Percentiles rank a stretch among this genome's conserved stretches.
Evolutionary conservation across 495 filamentous ascomycete species (phyloP).

Genomic region (Xylaria venustula): DNA sequence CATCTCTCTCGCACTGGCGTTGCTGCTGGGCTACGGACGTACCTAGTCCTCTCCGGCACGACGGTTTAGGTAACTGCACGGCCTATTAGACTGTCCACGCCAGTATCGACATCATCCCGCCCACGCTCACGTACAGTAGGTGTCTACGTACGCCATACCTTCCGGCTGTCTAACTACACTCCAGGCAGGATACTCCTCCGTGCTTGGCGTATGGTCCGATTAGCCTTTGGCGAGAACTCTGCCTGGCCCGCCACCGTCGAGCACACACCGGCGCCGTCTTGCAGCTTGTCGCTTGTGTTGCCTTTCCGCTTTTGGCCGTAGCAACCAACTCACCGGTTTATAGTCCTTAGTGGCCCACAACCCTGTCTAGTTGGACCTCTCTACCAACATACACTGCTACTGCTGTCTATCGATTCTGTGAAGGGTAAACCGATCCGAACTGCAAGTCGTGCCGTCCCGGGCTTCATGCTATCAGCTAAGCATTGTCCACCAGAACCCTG

Average conservation of each 20-base stretch:
- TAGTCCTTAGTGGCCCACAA: slow-evolving; percentile 15
- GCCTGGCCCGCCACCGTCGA: slow-evolving; percentile 7
- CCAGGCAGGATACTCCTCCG: slow-evolving; percentile 4
- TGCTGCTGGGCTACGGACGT: not conserved
- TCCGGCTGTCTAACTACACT: slow-evolving; percentile 5
- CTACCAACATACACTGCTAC: slow-evolving; percentile 11
- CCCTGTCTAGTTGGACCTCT: slow-evolving; percentile 8
- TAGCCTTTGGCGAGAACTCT: not conserved
- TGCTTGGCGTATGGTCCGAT: not conserved
- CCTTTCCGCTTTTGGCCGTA: slow-evolving; percentile 15
- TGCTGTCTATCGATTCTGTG: slow-evolving; percentile 12
- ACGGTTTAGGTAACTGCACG: not conserved
- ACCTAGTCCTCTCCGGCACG: not conserved
- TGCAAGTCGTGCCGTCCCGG: slow-evolving; percentile 34
- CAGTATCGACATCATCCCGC: not conserved
- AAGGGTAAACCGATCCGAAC: slow-evolving; percentile 16
- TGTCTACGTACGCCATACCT: not conserved
- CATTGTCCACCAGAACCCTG: slow-evolving; percentile 24
- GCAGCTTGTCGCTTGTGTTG: slow-evolving; percentile 11
- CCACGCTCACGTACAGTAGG: not conserved
- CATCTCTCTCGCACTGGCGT: no score
- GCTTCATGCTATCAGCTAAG: slow-evolving; percentile 22
- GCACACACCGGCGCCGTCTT: slow-evolving; percentile 10
- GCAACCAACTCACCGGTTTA: slow-evolving; percentile 14
- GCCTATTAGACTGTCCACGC: not conserved